phyloP scores from a whole-genome alignment of 2,329 filamentous ascomycete genomes.

The Hypomyces perniciosus region DNA sequence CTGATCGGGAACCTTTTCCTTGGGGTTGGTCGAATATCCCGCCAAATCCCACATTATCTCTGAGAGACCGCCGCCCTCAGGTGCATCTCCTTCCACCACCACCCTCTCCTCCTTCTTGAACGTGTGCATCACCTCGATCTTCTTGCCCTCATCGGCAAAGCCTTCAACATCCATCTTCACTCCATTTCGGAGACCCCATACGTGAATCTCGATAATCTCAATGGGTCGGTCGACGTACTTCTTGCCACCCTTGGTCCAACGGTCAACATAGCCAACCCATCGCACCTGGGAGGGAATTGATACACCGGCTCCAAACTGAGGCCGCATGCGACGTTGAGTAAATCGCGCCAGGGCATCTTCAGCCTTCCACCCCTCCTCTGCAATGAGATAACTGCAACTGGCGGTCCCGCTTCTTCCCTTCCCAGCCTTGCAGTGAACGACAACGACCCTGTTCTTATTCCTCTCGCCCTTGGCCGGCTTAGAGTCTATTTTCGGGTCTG shows the following conservation, averaged over 20 bases:
- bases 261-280: conserved; percentile 82
- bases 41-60: conserved; percentile 52
- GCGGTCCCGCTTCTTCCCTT: conserved; percentile 90
- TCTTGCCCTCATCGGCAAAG: conserved; percentile 81
- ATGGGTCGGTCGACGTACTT: conserved; percentile 75
- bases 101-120: conserved; percentile 69
- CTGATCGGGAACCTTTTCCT: conserved; percentile 32
- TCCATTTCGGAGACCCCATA: conserved; percentile 81
- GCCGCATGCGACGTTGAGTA: conserved; percentile 82
- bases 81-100: conserved; percentile 54
- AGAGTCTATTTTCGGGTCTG: background rate
- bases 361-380: conserved; percentile 62
- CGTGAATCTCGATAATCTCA: conserved; percentile 82
- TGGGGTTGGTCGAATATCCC: conserved; percentile 26
- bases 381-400: conserved; percentile 83
- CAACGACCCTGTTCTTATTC: conserved; percentile 58
- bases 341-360: conserved; percentile 50
- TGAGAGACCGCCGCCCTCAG: conserved; percentile 42
- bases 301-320: conserved; percentile 80
- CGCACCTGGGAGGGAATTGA: conserved; percentile 89
- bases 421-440: conserved; percentile 95
- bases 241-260: conserved; percentile 71
- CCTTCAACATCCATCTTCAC: conserved; percentile 84
- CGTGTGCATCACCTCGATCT: conserved; percentile 75
- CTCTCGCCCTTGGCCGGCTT: conserved; percentile 24